These are phyloP conservation scores for Westerdykella aurantiaca DNA, from an alignment of 2,329 filamentous ascomycete species.

Conservation along the genomic window DNA sequence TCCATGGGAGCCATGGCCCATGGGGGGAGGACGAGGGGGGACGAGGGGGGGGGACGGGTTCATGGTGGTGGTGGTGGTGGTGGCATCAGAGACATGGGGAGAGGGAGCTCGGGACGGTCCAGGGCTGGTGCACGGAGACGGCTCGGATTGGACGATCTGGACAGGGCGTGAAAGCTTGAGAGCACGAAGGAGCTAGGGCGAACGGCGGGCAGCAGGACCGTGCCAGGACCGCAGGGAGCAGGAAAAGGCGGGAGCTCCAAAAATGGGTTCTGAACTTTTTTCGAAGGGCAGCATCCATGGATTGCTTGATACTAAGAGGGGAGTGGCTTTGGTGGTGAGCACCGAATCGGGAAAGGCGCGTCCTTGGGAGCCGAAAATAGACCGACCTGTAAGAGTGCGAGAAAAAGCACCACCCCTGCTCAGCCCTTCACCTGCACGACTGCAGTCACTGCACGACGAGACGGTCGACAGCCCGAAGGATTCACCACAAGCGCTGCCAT, in stretches of 20 bases:
- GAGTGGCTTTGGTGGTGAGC: conserved; percentile 25
- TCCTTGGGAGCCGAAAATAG: conserved; percentile 3
- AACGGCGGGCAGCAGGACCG: conserved; percentile 19
- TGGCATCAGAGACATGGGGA: not conserved
- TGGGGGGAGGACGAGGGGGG: conserved; percentile 12
- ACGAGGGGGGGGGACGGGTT: conserved; percentile 12
- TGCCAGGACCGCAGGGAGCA: conserved; percentile 24
- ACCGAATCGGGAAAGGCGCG: conserved; percentile 6
- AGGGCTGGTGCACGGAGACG: conserved; percentile 5
- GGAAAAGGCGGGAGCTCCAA: conserved; percentile 25
- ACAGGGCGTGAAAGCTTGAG: conserved; percentile 21
- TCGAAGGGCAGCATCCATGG: not conserved
- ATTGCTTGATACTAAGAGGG: conserved; percentile 23
- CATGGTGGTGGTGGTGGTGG: conserved; percentile 6
- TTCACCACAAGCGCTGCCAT: not conserved
- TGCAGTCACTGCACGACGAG: conserved; percentile 1
- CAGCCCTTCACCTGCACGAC: conserved; percentile 1
- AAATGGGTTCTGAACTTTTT: conserved; percentile 20
- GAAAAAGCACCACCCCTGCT: conserved; percentile 1
- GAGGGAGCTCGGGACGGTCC: conserved; percentile 1
- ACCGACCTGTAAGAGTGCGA: not conserved
- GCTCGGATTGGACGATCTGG: conserved; percentile 6
- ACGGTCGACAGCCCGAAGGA: not conserved
- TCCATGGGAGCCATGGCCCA: conserved; percentile 12
- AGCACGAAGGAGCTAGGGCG: conserved; percentile 16